Percentiles rank a stretch among this genome's conserved stretches.
Evolutionary conservation across 805 yeast species (phyloP).

Genomic region (Candida silvicultrix): DNA sequence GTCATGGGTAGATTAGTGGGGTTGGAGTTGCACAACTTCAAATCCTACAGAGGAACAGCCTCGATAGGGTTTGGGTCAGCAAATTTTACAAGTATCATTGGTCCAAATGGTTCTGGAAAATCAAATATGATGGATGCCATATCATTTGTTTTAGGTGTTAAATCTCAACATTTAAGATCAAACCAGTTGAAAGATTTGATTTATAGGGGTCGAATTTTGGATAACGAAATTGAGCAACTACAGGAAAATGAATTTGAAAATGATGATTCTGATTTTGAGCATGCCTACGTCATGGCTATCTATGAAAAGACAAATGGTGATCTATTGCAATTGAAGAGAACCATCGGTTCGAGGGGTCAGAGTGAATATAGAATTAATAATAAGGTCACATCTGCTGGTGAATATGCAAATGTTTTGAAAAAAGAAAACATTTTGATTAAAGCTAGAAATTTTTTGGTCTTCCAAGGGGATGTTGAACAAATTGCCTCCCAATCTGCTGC

Average conservation of each 20-base stretch:
- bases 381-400: slow-evolving; percentile 49
- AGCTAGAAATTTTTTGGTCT: slow-evolving; percentile 87
- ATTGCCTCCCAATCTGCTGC: slow-evolving; percentile 81
- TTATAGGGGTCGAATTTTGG: slow-evolving; percentile 58
- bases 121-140: slow-evolving; percentile 97
- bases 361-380: slow-evolving; percentile 67
- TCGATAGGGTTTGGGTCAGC: slow-evolving; percentile 79
- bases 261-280: slow-evolving; percentile 22
- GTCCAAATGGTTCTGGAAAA: slow-evolving; percentile 99
- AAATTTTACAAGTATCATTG: slow-evolving; percentile 83
- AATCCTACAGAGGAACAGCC: slow-evolving; percentile 78
- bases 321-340: slow-evolving; percentile 54
- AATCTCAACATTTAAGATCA: slow-evolving; percentile 71
- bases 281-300: slow-evolving; percentile 73
- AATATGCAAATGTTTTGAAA: slow-evolving; percentile 62
- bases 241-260: slow-evolving; percentile 17
- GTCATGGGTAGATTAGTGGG: slow-evolving; percentile 79
- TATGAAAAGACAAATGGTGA: slow-evolving; percentile 63
- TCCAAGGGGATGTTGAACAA: slow-evolving; percentile 95
- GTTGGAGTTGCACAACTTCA: slow-evolving; percentile 78
- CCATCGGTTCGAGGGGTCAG: slow-evolving; percentile 49
- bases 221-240: slow-evolving; percentile 19
- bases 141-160: slow-evolving; percentile 86
- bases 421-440: slow-evolving; percentile 77
- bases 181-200: slow-evolving; percentile 67